Evolutionary conservation across 495 filamentous ascomycete genomes (phyloP), one percentile per base, ranked within the genome.

Genomic region (Annulohypoxylon moriforme): DNA sequence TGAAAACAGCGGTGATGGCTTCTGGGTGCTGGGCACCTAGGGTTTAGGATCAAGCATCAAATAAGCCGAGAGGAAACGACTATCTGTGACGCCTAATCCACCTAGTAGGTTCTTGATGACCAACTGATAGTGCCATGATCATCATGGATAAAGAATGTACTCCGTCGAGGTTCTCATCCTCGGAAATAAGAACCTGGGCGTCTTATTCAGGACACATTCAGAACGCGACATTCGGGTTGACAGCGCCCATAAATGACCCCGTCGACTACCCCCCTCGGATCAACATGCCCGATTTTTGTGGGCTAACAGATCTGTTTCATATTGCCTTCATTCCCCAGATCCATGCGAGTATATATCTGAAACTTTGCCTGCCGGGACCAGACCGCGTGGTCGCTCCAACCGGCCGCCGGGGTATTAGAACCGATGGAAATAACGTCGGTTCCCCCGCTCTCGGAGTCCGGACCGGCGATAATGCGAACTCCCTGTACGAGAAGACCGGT

Each of bases 371-470:
- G 40, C 47, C 60, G 55, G 56, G 18, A 22, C 47, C 47, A 62
- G 52, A 27, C 47, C 22, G 33, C 31, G 38, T 25, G 40, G 42
- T 44, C 50, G 13, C 34, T 33, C 18, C 7, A 5, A 57, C 53
- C 65, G 55, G 47, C 11, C 38, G 56, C 65, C 47, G 65, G 46
- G 46, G 38, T 36, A 42, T 42, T 60, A 14, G 55, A 67, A 38
- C 65, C 70, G 60, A 33, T 57, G 47, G 16, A 46, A 60, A 57
- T 34, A 38, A 65, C 64, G 33, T 65, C 49, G 57, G 44, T 16
- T 22, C 62, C 57, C 59, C 66, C 66, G 62, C 57, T 47, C 62
- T 73, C 66, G 71, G 66, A 69, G 66, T 27, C 66, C 66, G 66
- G 33, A 57, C 71, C 71, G 71, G 65, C 29, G 47, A 31, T 36